Conservation (phyloP, 192 early-diverging fungal species). For the Mortierella alpina region DNA sequence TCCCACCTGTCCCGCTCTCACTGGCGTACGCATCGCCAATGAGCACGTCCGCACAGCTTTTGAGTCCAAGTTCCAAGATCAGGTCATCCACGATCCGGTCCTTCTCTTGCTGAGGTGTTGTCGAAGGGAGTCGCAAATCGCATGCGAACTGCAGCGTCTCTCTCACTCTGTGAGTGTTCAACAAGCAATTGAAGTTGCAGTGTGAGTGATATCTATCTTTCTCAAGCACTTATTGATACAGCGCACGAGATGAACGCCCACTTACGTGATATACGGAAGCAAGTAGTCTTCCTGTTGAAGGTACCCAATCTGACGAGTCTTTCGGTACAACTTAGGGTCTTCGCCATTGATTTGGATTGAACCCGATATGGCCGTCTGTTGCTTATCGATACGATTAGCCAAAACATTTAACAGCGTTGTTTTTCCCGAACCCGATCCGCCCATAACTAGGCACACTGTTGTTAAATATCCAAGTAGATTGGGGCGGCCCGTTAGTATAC, state of each 20-base stretch:
- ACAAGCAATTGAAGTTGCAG: too few species aligned
- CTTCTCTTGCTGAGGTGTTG: slow-evolving; percentile 38
- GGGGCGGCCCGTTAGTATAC: too few species aligned
- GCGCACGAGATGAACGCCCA: background rate
- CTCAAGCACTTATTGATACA: background rate
- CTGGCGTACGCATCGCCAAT: too few species aligned
- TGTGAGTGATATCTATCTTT: too few species aligned
- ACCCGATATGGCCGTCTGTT: background rate
- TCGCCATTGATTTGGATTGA: background rate
- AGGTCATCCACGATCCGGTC: slow-evolving; percentile 59
- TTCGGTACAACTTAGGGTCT: background rate
- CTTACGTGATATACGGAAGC: slow-evolving; percentile 12
- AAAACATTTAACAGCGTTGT: slow-evolving; percentile 17
- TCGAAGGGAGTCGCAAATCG: slow-evolving; percentile 38
- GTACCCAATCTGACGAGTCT: slow-evolving; percentile 7
- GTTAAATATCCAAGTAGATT: background rate
- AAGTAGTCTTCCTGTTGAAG: slow-evolving; percentile 19
- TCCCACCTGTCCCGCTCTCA: too few species aligned
- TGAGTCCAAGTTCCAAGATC: slow-evolving; percentile 65
- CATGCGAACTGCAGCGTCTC: slow-evolving; percentile 80
- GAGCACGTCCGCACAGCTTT: slow-evolving; percentile 69
- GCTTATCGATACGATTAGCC: background rate
- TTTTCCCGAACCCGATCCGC: slow-evolving; percentile 10
- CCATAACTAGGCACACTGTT: slow-evolving; percentile 19
- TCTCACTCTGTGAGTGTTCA: slow-evolving; percentile 17